Conservation (phyloP, 768 basidiomycete genomes). For the Phallus indusiatus region DNA sequence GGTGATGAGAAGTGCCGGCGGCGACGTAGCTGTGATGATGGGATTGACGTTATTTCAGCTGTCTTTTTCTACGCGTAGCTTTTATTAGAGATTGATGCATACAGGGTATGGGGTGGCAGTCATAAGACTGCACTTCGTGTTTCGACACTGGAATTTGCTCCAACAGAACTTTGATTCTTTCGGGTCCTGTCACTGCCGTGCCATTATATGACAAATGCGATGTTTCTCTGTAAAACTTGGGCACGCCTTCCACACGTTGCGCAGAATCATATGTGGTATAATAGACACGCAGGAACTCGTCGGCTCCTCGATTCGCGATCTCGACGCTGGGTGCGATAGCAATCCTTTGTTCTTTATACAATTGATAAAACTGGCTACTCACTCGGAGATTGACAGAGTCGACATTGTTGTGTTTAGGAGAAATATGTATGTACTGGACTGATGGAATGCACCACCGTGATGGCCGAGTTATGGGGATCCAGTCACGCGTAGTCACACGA, state of each 20-base stretch:
- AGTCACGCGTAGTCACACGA: background rate
- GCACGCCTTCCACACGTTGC: constrained; percentile 65
- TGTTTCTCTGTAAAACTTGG: constrained; percentile 68
- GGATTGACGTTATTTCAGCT: background rate
- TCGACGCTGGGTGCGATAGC: constrained; percentile 48
- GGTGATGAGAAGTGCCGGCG: constrained; percentile 68
- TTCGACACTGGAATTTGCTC: constrained; percentile 68
- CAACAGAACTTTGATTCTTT: constrained; percentile 58
- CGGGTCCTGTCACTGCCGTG: constrained; percentile 62
- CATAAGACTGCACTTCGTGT: constrained; percentile 81
- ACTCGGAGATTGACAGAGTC: background rate
- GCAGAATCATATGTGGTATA: constrained; percentile 76
- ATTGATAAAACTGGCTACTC: background rate
- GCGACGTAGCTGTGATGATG: constrained; percentile 53
- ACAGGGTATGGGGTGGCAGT: constrained; percentile 88
- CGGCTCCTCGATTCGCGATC: constrained; percentile 76
- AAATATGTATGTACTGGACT: background rate
- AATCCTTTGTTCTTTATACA: background rate
- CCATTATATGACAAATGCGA: constrained; percentile 85
- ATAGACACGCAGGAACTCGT: constrained; percentile 74
- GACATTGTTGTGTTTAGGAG: background rate
- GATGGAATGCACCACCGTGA: background rate
- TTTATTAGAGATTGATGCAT: constrained; percentile 1
- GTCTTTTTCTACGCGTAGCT: background rate
- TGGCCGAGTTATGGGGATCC: background rate